Percentiles rank a stretch among this genome's conserved stretches.
These are phyloP conservation scores for Macadamia integrifolia DNA, from an alignment of 164 flowering plant species.

Conservation along the genomic window DNA sequence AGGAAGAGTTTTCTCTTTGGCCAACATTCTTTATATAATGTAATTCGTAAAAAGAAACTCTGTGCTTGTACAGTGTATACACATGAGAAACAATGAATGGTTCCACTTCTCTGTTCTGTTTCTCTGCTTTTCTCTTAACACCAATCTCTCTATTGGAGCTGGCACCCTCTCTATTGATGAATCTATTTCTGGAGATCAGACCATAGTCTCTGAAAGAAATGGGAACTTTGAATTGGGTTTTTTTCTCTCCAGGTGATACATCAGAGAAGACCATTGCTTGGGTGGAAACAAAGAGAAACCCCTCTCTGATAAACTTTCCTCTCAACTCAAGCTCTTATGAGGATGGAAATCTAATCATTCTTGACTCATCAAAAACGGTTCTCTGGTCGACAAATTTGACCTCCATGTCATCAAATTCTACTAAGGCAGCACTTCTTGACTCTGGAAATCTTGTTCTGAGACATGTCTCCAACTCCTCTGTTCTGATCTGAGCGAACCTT, in stretches of 20 bases:
- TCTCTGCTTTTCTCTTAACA: slow-evolving; percentile 15
- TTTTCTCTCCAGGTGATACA: slow-evolving; percentile 55
- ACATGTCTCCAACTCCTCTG: neutral
- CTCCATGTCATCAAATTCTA: slow-evolving; percentile 14
- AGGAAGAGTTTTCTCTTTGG: too few species aligned
- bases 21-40: too few species aligned
- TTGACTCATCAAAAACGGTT: slow-evolving; percentile 23
- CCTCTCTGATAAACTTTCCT: slow-evolving; percentile 28
- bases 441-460: slow-evolving; percentile 8
- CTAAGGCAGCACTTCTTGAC: slow-evolving; percentile 27
- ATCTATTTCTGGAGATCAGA: slow-evolving; percentile 45
- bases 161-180: slow-evolving; percentile 34
- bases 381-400: slow-evolving; percentile 45
- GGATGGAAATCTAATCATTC: slow-evolving; percentile 47
- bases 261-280: slow-evolving; percentile 35
- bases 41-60: too few species aligned
- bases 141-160: slow-evolving; percentile 21
- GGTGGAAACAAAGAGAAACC: slow-evolving; percentile 65
- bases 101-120: slow-evolving; percentile 2
- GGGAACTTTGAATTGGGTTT: slow-evolving; percentile 49
- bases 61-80: too few species aligned
- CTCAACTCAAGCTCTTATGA: slow-evolving; percentile 30
- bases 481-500: slow-evolving; percentile 8
- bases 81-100: too few species aligned
- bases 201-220: too few species aligned